A percentile compares a stretch with the other conserved stretches of the same genome.
phyloP scores from a whole-genome alignment of 305 asterid genomes.

The Striga hermonthica region DNA sequence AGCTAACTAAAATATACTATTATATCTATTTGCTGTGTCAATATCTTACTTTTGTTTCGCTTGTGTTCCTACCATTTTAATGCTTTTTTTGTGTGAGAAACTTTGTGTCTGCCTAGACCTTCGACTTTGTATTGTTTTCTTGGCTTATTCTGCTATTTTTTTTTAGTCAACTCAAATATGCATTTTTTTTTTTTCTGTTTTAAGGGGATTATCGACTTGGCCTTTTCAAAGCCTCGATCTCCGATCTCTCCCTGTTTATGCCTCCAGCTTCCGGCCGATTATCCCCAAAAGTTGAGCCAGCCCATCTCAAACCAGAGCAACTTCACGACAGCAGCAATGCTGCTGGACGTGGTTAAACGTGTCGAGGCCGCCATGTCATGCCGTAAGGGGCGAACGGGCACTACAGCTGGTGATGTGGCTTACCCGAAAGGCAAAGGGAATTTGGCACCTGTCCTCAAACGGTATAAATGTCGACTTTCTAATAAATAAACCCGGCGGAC shows the following conservation, averaged over 20 bases:
- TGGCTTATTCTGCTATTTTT: no score
- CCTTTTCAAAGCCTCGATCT: slow-evolving; percentile 69
- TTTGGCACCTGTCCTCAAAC: slow-evolving; percentile 82
- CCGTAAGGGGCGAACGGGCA: slow-evolving; percentile 90
- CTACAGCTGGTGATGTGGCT: slow-evolving; percentile 99
- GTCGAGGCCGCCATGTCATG: slow-evolving; percentile 74
- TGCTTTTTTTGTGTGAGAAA: no score
- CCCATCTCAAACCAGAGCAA: slow-evolving; percentile 64
- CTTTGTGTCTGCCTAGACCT: no score
- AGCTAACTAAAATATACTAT: no score
- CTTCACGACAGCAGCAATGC: slow-evolving; percentile 68
- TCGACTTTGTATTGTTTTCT: no score
- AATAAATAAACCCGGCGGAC: slow-evolving; percentile 51
- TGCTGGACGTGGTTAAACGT: slow-evolving; percentile 68
- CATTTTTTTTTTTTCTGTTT: slow-evolving; percentile 15
- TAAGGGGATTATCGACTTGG: slow-evolving; percentile 89
- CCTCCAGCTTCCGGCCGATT: slow-evolving; percentile 74
- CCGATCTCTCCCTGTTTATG: slow-evolving; percentile 75
- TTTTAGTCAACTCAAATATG: no score
- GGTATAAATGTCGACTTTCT: slow-evolving; percentile 85
- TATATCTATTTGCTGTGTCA: no score
- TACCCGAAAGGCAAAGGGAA: slow-evolving; percentile 90
- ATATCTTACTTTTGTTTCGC: no score
- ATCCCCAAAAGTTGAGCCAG: slow-evolving; percentile 53
- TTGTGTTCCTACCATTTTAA: no score